Evolutionary conservation across 2,329 filamentous ascomycete species (phyloP), one percentile per base, ranked within the genome.

Genomic region (Tolypocladium tundrense): DNA sequence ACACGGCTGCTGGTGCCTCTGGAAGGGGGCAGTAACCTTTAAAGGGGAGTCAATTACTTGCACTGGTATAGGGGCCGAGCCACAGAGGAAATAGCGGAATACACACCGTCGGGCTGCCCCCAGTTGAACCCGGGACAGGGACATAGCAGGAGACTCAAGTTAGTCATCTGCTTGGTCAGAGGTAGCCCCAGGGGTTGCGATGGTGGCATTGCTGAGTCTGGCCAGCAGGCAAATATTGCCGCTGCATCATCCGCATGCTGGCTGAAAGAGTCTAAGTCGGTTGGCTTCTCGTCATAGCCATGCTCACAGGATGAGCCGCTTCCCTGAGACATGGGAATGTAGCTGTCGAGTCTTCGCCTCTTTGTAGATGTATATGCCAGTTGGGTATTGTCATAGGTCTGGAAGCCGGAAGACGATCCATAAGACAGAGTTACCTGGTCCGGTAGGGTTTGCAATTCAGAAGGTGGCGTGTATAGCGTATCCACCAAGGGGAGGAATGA

Each of bases 1-100:
- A 69, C 37, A 66, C 63, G n/a, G 62, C 62, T 5, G 64, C 52
- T 14, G 63, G 61, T 33, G 66, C 57, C 42, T 62, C 61, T 6
- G 66, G 64, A 31, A 74, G 59, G 27, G 67, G 62, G 57, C 72
- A 67, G 57, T 75, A 75, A 19, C 68, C 74, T 75, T 54, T 14
- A 16, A 59, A 19, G 14, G 10, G 5, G 21, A 19, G 13, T 59
- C 27, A 58, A 42, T 35, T 27, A 13, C 10, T 27, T 27, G 21
- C 21, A n/a, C 14, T 27, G 24, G 33, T 13, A 56, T 14, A 16
- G 42, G 21, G 3, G 27, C 16, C n/a, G 35, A 53, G 37, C 24
- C 4, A n/a, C 37, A 41, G n/a, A 21, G 14, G 4, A 45, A 14
- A 27, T 27, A n/a, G 41, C n/a, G 8, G 27, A 13, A 42, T n/a